Evolutionary conservation across 768 basidiomycete genomes (phyloP).

Genomic region (Pleurotus tuoliensis): DNA sequence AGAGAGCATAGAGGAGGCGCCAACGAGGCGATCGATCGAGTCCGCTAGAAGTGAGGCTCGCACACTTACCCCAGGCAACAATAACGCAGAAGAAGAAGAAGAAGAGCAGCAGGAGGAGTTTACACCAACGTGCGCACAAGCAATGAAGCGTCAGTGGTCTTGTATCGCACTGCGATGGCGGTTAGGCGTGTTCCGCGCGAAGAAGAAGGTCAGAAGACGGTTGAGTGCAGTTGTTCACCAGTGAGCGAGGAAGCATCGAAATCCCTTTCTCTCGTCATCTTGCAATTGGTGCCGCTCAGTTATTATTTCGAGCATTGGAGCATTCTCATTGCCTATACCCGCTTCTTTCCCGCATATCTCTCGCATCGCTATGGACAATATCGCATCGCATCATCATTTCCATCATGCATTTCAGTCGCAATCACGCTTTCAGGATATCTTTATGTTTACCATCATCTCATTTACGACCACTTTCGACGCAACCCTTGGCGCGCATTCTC

Average conservation of each 20-base stretch:
- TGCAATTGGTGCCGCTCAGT: not conserved
- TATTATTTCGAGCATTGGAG: conserved; percentile 6
- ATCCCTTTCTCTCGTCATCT: too few species aligned
- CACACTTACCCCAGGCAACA: conserved; percentile 13
- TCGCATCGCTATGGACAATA: conserved; percentile 6
- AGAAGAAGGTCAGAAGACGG: conserved; percentile 17
- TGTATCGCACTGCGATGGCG: conserved; percentile 51
- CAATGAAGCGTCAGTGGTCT: conserved; percentile 57
- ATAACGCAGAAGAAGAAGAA: conserved; percentile 20
- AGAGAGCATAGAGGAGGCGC: conserved; percentile 7
- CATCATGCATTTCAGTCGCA: not conserved
- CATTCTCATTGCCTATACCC: conserved; percentile 3
- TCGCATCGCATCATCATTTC: conserved; percentile 5
- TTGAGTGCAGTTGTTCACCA: conserved; percentile 2
- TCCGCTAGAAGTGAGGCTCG: not conserved
- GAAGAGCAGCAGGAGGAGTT: conserved; percentile 19
- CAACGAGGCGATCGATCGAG: conserved; percentile 9
- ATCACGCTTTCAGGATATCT: conserved; percentile 7
- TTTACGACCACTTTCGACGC: not conserved
- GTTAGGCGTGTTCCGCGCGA: conserved; percentile 53
- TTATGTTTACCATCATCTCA: conserved; percentile 3
- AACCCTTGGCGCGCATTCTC: not conserved
- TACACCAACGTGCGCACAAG: conserved; percentile 57
- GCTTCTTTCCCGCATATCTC: not conserved
- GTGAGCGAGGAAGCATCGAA: not conserved